These are phyloP conservation scores for Hemileccinum rubropunctum DNA, from an alignment of 768 basidiomycete genomes.

Conservation along the genomic window DNA sequence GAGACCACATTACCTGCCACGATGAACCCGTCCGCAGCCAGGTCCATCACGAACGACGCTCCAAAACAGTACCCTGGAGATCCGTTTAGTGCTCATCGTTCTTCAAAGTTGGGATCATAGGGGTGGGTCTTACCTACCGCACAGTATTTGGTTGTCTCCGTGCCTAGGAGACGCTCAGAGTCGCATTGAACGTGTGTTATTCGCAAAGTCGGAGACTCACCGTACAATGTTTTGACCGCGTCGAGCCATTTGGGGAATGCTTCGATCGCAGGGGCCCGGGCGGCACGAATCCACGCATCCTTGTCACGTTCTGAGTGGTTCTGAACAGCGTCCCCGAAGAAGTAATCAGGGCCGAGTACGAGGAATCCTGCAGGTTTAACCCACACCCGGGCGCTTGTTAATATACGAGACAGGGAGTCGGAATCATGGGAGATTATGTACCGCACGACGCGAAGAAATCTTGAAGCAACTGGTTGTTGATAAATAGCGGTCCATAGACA, in stretches of 20 bases:
- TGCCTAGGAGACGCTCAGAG: constrained; percentile 11
- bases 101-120: neutral
- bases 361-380: constrained; percentile 42
- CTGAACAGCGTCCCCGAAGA: constrained; percentile 48
- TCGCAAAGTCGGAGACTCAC: constrained; percentile 22
- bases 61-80: constrained; percentile 56
- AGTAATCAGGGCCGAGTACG: constrained; percentile 60
- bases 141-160: constrained; percentile 36
- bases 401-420: too few species aligned
- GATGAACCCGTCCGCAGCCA: constrained; percentile 41
- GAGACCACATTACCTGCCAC: constrained; percentile 38
- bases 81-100: neutral
- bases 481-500: constrained; percentile 50
- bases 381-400: too few species aligned
- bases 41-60: constrained; percentile 46
- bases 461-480: constrained; percentile 53
- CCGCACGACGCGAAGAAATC: constrained; percentile 55
- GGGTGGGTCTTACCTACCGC: constrained; percentile 38
- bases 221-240: constrained; percentile 47
- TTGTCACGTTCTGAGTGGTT: constrained; percentile 32
- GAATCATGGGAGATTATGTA: constrained; percentile 16
- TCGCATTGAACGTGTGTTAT: too few species aligned
- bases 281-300: constrained; percentile 37
- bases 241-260: constrained; percentile 49
- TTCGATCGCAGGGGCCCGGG: constrained; percentile 34